A percentile compares a stretch with the other conserved stretches of the same genome.
These are phyloP conservation scores for Moniliella sp. DNA, from an alignment of 1,284 basidiomycete genomes.

Conservation along the genomic window DNA sequence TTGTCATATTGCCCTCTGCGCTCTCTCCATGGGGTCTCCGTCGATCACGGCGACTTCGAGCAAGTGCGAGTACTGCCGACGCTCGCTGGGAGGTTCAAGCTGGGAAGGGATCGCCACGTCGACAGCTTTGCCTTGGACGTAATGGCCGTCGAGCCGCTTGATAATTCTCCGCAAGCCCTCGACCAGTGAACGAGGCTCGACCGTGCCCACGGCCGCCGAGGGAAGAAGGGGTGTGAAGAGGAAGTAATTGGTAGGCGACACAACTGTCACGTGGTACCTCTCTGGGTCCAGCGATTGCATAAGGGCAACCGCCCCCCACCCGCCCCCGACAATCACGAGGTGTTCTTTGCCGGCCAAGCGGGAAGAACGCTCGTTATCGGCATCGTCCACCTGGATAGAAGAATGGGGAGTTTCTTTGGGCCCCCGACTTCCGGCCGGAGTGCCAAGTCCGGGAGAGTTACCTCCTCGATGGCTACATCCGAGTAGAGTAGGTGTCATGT, in stretches of 20 bases:
- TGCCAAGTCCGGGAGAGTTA: conserved; percentile 13
- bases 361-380: conserved; percentile 8
- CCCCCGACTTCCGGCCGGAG: conserved; percentile 16
- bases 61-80: too few relatives aligned
- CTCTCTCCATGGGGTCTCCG: conserved; percentile 10
- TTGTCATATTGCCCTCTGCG: too few relatives aligned
- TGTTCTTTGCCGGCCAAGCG: conserved; percentile 15
- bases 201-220: conserved; percentile 26
- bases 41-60: conserved; percentile 28
- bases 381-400: conserved; percentile 9
- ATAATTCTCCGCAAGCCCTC: conserved; percentile 27
- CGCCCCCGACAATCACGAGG: conserved; percentile 30
- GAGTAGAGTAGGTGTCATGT: conserved; percentile 20
- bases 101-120: conserved; percentile 16
- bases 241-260: conserved; percentile 31
- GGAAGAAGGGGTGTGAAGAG: conserved; percentile 31
- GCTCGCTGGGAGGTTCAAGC: too few relatives aligned
- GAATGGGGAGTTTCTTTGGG: conserved; percentile 26
- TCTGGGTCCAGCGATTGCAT: conserved; percentile 20
- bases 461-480: conserved; percentile 13
- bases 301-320: conserved; percentile 30
- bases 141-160: conserved; percentile 18
- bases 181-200: conserved; percentile 26
- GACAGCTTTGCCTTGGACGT: conserved; percentile 25
- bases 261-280: conserved; percentile 26